Evolutionary conservation across 768 basidiomycete species (phyloP), one percentile per base, ranked within the genome.

Genomic region (Rhodosporidiobolus sp.): DNA sequence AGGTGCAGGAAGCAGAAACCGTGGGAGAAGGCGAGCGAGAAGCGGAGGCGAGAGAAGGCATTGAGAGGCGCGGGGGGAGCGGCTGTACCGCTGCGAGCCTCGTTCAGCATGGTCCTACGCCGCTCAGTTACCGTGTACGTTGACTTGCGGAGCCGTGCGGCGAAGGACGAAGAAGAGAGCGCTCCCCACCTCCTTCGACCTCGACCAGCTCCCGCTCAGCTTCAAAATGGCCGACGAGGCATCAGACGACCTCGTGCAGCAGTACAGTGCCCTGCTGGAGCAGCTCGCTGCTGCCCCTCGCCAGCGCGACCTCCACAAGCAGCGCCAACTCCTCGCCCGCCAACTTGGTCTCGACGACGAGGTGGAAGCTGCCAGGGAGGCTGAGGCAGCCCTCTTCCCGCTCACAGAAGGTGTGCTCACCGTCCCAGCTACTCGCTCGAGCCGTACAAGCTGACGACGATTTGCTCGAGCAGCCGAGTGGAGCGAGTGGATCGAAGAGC

Each of bases 241-340:
- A 8, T 2, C 30, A 16, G 61, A 72, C 32, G 69, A 63, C 46
- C 53, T 38, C 10, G 24, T 72, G 22, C 54, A 72, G 46, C 43
- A 52, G 5, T 74, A 70, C 65, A 59, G 61, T 46, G 45, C 68
- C 2, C 22, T 88, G 17, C 85, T 92, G 67, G 86, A 84, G 32
- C 81, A 85, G 62, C 81, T 92, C 19, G 84, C 87, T 1, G 82
- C 85, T 57, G 85, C 84, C 61, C 86, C 90, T 0, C 86, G 86
- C 76, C 86, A 89, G 75, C 79, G 88, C n/a, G 79, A 83, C 34
- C 83, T 88, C 1, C 90, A 92, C 83, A 83, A 83, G 0, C 84
- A 88, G 75, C 88, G 92, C 79, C 86, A 92, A 69, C 84, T 83
- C 55, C 81, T 91, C 8, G 86, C 88, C 7, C 83, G 58, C 84